A percentile compares a stretch with the other conserved stretches of the same genome.
Conservation (phyloP, 805 yeast species). For the Grigorovia jiainica region DNA sequence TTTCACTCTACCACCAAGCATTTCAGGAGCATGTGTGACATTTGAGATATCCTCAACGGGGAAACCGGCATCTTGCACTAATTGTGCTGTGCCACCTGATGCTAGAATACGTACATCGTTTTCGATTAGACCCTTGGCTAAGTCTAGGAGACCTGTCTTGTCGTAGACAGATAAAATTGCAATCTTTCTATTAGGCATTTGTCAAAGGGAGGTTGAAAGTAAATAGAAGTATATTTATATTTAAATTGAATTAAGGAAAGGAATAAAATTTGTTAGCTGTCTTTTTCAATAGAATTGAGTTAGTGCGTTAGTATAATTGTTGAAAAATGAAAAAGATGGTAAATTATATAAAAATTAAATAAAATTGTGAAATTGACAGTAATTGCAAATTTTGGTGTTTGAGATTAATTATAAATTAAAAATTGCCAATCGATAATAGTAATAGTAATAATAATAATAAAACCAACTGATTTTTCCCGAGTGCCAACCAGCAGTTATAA, state of each 20-base stretch:
- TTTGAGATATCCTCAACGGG: constrained; percentile 93
- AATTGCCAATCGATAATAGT: too few species aligned
- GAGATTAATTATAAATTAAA: too few species aligned
- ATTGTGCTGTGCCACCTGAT: constrained; percentile 92
- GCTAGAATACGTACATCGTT: constrained; percentile 89
- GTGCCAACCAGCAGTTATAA: neutral
- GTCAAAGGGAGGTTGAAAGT: too few species aligned
- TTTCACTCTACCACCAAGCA: constrained; percentile 97
- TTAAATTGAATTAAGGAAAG: too few species aligned
- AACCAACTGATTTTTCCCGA: neutral
- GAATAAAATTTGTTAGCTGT: neutral
- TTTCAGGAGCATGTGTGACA: constrained; percentile 97
- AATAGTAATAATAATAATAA: too few species aligned
- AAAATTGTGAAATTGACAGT: too few species aligned
- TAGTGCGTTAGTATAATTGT: neutral
- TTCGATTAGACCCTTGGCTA: constrained; percentile 88
- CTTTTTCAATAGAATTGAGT: neutral
- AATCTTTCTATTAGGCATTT: constrained; percentile 48
- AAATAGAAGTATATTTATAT: constrained; percentile 1
- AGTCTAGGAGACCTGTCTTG: constrained; percentile 90
- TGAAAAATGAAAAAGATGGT: too few species aligned
- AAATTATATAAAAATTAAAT: too few species aligned
- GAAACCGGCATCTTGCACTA: constrained; percentile 95
- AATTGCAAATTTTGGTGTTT: too few species aligned
- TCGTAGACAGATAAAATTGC: constrained; percentile 96